These are phyloP conservation scores for Lepraria neglecta DNA, from an alignment of 495 filamentous ascomycete genomes.

Conservation along the genomic window DNA sequence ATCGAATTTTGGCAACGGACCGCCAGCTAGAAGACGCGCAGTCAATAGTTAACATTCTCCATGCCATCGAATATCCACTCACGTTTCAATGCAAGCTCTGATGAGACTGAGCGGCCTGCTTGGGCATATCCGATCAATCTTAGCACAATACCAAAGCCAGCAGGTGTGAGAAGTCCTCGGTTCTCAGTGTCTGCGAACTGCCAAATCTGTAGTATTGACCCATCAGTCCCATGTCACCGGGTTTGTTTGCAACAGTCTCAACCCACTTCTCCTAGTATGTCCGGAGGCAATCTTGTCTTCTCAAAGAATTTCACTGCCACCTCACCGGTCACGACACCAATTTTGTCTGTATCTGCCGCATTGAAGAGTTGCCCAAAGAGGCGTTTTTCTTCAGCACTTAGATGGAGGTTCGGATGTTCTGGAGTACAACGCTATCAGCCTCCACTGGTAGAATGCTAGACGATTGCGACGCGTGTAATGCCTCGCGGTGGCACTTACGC, in stretches of 20 bases:
- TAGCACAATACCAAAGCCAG: constrained; percentile 85
- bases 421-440: constrained; percentile 5
- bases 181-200: constrained; percentile 97
- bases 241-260: no score
- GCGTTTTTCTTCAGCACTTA: constrained; percentile 87
- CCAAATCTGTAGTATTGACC: constrained; percentile 69
- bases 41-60: constrained; percentile 22
- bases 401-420: constrained; percentile 65
- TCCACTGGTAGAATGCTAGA: not conserved
- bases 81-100: constrained; percentile 69
- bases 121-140: constrained; percentile 95
- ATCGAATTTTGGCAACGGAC: constrained; percentile 85
- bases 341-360: constrained; percentile 77
- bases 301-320: constrained; percentile 97
- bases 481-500: constrained; percentile 15
- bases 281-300: constrained; percentile 79
- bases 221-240: constrained; percentile 7
- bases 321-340: constrained; percentile 94
- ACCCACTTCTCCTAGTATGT: constrained; percentile 81
- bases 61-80: constrained; percentile 26
- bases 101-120: constrained; percentile 67
- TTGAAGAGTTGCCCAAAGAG: constrained; percentile 86
- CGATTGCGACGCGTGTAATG: not conserved
- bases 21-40: constrained; percentile 51
- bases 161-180: constrained; percentile 80